These are phyloP conservation scores for Coemansia sp. DNA, from an alignment of 192 early-diverging fungal genomes.

Conservation along the genomic window DNA sequence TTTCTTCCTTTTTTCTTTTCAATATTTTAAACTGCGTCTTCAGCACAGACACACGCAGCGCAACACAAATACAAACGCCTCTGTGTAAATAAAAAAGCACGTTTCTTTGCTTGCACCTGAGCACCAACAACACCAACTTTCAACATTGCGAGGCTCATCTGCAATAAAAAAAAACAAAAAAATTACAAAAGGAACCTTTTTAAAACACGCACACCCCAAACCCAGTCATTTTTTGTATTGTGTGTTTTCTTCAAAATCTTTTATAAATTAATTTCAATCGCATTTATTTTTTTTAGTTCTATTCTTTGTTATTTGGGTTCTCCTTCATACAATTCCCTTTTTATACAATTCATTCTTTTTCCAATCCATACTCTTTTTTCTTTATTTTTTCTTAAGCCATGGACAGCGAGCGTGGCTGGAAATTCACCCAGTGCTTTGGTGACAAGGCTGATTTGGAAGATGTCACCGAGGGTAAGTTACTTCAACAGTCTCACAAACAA, in stretches of 20 bases:
- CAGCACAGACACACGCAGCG: too few relatives aligned
- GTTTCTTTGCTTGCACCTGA: too few relatives aligned
- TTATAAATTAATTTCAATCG: neutral
- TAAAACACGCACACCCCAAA: too few relatives aligned
- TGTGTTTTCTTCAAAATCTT: slow-evolving; percentile 1
- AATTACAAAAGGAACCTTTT: neutral
- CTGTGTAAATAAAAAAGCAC: too few relatives aligned
- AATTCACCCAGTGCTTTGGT: slow-evolving; percentile 99
- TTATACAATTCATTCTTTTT: slow-evolving; percentile 1
- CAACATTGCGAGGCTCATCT: too few relatives aligned
- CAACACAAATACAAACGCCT: too few relatives aligned
- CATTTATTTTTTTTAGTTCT: neutral
- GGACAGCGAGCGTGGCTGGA: slow-evolving; percentile 68
- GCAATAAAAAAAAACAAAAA: neutral
- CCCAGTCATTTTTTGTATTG: slow-evolving; percentile 1
- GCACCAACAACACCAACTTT: too few relatives aligned
- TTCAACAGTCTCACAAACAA: neutral
- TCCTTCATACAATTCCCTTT: slow-evolving; percentile 2
- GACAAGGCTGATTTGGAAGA: slow-evolving; percentile 99
- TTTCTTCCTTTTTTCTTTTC: neutral
- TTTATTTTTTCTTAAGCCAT: slow-evolving; percentile 21
- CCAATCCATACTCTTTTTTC: neutral
- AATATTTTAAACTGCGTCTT: neutral
- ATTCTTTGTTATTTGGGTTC: neutral
- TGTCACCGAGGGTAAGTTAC: slow-evolving; percentile 93